Evolutionary conservation across 768 basidiomycete species (phyloP).

Genomic region (Russula ochroleuca): DNA sequence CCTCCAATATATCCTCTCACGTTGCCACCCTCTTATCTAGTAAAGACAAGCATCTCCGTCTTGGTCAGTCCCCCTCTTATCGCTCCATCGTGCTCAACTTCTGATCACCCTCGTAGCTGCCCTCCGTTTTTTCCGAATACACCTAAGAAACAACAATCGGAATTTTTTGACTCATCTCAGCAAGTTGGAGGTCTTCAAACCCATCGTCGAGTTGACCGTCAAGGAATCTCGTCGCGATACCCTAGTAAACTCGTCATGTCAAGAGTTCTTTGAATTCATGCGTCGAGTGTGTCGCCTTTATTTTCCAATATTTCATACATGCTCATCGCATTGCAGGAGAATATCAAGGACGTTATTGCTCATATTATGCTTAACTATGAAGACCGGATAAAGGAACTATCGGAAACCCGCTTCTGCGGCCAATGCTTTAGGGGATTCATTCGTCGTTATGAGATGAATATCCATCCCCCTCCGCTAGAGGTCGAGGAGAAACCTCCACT

Average conservation of each 20-base stretch:
- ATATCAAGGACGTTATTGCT: constrained; percentile 78
- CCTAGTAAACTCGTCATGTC: constrained; percentile 88
- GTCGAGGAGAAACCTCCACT: constrained; percentile 40
- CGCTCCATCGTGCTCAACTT: constrained; percentile 21
- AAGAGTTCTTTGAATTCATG: constrained; percentile 92
- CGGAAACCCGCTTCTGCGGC: constrained; percentile 55
- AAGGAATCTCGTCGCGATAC: constrained; percentile 86
- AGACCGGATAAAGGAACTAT: constrained; percentile 57
- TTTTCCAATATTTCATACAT: constrained; percentile 19
- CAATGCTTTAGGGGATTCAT: constrained; percentile 70
- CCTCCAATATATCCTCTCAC: constrained; percentile 67
- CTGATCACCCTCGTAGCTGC: constrained; percentile 53
- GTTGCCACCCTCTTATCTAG: constrained; percentile 74
- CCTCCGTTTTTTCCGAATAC: constrained; percentile 85
- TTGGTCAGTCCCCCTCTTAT: constrained; percentile 55
- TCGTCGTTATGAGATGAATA: constrained; percentile 87
- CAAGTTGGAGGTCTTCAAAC: constrained; percentile 79
- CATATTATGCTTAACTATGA: constrained; percentile 80
- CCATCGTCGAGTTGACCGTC: constrained; percentile 78
- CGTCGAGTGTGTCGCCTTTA: constrained; percentile 55
- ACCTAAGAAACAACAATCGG: constrained; percentile 76
- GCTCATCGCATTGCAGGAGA: constrained; percentile 53
- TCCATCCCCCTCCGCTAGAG: constrained; percentile 63
- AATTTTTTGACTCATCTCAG: constrained; percentile 70
- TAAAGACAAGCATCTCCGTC: constrained; percentile 87